A percentile compares a stretch with the other conserved stretches of the same genome.
Conservation (phyloP, 2,329 filamentous ascomycete genomes). For the Aureobasidium zeae region DNA sequence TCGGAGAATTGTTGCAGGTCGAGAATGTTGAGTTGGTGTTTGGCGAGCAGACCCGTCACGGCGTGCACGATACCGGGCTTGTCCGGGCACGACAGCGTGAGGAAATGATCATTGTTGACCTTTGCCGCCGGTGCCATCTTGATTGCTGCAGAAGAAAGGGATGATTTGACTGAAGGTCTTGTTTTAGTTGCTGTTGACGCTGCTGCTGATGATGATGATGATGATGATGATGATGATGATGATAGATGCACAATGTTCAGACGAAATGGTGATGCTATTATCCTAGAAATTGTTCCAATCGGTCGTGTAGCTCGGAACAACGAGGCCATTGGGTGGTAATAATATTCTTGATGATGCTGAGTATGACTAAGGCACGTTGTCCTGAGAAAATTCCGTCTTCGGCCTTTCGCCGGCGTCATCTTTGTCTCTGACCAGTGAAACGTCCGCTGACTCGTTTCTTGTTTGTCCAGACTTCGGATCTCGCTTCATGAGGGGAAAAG, state of each 20-base stretch:
- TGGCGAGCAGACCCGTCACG: slow-evolving; percentile 67
- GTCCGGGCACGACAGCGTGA: slow-evolving; percentile 77
- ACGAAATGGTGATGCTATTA: slow-evolving; percentile 1
- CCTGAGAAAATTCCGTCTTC: too few relatives aligned
- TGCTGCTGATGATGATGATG: too few relatives aligned
- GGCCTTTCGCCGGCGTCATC: too few relatives aligned
- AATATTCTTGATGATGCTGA: too few relatives aligned
- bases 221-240: too few relatives aligned
- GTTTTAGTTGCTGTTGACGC: too few relatives aligned
- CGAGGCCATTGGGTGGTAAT: slow-evolving; percentile 14
- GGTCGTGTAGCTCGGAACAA: slow-evolving; percentile 7
- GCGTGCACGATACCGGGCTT: slow-evolving; percentile 77
- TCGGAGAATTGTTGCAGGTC: slow-evolving; percentile 81
- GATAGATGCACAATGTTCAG: neutral
- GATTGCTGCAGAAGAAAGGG: slow-evolving; percentile 2
- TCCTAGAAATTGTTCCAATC: slow-evolving; percentile 12
- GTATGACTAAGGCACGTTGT: too few relatives aligned
- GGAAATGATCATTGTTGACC: slow-evolving; percentile 52
- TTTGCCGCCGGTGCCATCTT: slow-evolving; percentile 10
- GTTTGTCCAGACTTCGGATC: too few relatives aligned
- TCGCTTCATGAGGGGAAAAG: too few relatives aligned
- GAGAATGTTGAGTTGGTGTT: slow-evolving; percentile 67
- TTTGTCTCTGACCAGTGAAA: too few relatives aligned
- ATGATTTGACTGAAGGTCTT: slow-evolving; percentile 10
- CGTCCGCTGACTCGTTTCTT: too few relatives aligned